phyloP scores from a whole-genome alignment of 2,329 filamentous ascomycete species.

The Cordyceps cateniannulata region DNA sequence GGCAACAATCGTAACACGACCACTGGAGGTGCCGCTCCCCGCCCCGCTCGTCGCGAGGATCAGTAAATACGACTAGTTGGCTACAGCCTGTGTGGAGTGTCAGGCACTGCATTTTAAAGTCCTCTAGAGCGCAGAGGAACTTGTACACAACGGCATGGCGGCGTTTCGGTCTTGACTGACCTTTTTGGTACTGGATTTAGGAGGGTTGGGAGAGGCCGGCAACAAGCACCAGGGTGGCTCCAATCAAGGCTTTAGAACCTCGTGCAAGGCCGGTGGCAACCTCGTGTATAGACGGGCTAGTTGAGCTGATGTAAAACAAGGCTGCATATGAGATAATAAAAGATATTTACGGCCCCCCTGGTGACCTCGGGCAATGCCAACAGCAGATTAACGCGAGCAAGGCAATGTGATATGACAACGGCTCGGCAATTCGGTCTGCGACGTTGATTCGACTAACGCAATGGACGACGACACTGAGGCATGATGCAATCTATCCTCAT shows the following conservation, averaged over 20 bases:
- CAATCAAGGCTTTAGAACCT: background rate
- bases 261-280: background rate
- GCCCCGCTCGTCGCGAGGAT: constrained; percentile 32
- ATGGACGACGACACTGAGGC: too few species aligned
- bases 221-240: background rate
- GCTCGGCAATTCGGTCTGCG: too few species aligned
- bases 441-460: too few species aligned
- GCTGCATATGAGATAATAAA: background rate
- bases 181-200: constrained; percentile 11
- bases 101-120: constrained; percentile 25
- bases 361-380: background rate
- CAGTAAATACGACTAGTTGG: constrained; percentile 26
- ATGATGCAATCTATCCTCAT: too few species aligned
- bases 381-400: background rate
- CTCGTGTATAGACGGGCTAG: constrained; percentile 1
- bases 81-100: constrained; percentile 21
- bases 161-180: constrained; percentile 23
- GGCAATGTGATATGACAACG: too few species aligned
- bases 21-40: constrained; percentile 24
- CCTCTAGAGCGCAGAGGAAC: constrained; percentile 24
- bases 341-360: background rate
- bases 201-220: background rate
- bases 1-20: constrained; percentile 30
- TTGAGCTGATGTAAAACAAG: background rate
- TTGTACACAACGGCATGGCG: constrained; percentile 36